phyloP scores from a whole-genome alignment of 768 basidiomycete genomes.

The Ramaria rubella region DNA sequence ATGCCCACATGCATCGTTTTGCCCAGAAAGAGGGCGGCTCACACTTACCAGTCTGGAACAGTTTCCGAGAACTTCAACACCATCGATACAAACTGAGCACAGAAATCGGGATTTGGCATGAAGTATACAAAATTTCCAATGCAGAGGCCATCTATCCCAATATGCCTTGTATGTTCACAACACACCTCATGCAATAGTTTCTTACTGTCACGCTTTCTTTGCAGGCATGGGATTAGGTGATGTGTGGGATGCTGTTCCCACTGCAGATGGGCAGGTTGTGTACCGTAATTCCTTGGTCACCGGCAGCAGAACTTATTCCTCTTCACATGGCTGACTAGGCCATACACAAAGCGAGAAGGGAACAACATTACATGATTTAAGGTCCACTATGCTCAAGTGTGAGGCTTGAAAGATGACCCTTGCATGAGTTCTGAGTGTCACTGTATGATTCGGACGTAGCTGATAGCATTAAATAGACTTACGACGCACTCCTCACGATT shows the following conservation, averaged over 20 bases:
- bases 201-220: background rate
- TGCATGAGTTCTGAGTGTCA: too few relatives aligned
- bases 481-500: too few relatives aligned
- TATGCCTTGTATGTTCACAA: conserved; percentile 4
- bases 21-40: conserved; percentile 5
- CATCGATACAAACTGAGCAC: background rate
- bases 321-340: conserved; percentile 4
- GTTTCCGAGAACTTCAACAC: background rate
- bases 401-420: too few relatives aligned
- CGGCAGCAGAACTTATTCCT: conserved; percentile 1
- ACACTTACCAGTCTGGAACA: conserved; percentile 6
- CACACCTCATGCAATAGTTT: background rate
- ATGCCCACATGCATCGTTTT: conserved; percentile 7
- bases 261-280: background rate
- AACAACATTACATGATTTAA: background rate
- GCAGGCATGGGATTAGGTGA: conserved; percentile 8
- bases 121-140: conserved; percentile 8
- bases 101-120: conserved; percentile 11
- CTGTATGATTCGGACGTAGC: too few relatives aligned
- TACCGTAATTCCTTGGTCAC: conserved; percentile 10
- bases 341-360: background rate
- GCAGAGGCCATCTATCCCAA: conserved; percentile 10
- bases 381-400: too few relatives aligned
- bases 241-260: conserved; percentile 8
- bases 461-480: too few relatives aligned